Percentiles rank a stretch among this genome's conserved stretches.
phyloP scores from a whole-genome alignment of 2,329 filamentous ascomycete species.

The Ascochyta clinopodiicola region DNA sequence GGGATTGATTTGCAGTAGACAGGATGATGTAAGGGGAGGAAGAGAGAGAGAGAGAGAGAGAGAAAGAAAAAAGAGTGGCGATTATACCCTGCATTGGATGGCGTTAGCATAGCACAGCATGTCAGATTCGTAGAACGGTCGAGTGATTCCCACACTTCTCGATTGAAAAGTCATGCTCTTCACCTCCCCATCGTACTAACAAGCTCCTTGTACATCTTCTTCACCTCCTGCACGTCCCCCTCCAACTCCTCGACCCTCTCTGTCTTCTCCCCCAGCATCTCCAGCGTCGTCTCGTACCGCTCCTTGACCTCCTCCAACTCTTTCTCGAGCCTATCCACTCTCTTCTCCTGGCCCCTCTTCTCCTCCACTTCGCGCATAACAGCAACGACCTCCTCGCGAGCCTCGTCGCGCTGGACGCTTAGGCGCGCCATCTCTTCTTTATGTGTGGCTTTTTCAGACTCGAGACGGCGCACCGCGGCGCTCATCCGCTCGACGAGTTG shows the following conservation, averaged over 20 bases:
- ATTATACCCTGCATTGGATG: conserved; percentile 16
- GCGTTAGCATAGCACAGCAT: conserved; percentile 6
- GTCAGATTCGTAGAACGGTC: too few species aligned
- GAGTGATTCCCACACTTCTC: not conserved
- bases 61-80: not conserved
- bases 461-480: conserved; percentile 85
- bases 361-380: conserved; percentile 87
- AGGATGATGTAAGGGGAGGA: too few species aligned
- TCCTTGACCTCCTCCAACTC: conserved; percentile 73
- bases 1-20: conserved; percentile 68
- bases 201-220: conserved; percentile 93
- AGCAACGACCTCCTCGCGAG: conserved; percentile 85
- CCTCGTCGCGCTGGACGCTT: conserved; percentile 86
- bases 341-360: conserved; percentile 66
- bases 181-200: conserved; percentile 72
- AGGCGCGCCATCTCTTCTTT: conserved; percentile 86
- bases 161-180: not conserved
- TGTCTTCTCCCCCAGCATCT: conserved; percentile 96
- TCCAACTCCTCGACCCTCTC: conserved; percentile 90
- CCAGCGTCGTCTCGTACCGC: conserved; percentile 87
- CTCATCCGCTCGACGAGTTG: conserved; percentile 97
- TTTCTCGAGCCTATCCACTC: conserved; percentile 69
- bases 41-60: not conserved
- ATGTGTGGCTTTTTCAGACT: conserved; percentile 87
- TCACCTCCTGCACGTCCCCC: conserved; percentile 89